Evolutionary conservation across 306 rosid species (phyloP).

Genomic region (Trifolium dubium): DNA sequence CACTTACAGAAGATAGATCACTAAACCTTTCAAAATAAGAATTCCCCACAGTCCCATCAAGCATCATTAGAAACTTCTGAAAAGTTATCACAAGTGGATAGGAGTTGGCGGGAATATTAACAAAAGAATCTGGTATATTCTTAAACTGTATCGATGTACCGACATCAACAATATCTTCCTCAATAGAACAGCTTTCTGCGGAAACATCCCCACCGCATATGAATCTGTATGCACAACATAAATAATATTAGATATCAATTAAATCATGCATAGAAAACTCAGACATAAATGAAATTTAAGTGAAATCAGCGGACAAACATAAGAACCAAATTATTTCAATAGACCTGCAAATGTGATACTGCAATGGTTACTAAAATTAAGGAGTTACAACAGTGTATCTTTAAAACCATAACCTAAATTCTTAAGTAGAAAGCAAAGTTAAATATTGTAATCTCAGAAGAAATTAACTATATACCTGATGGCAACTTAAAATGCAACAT

Average conservation of each 20-base stretch:
- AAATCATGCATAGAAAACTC: background rate
- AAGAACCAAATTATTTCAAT: background rate
- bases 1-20: constrained; percentile 34
- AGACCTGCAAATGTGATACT: background rate
- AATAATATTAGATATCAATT: constrained; percentile 1
- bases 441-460: background rate
- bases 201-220: constrained; percentile 44
- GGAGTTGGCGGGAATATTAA: constrained; percentile 49
- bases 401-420: background rate
- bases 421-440: background rate
- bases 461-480: background rate
- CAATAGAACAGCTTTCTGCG: constrained; percentile 27
- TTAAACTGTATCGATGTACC: constrained; percentile 55
- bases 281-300: background rate
- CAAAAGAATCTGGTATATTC: constrained; percentile 62
- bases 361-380: background rate
- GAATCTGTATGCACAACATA: constrained; percentile 44
- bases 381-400: background rate
- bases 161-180: constrained; percentile 58
- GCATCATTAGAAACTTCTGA: constrained; percentile 81
- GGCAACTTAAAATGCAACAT: too few relatives aligned
- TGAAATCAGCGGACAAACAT: background rate
- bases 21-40: constrained; percentile 71
- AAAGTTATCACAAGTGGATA: constrained; percentile 80
- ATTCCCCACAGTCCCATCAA: constrained; percentile 68